A percentile compares a stretch with the other conserved stretches of the same genome.
Evolutionary conservation across 2,329 filamentous ascomycete species (phyloP).

Genomic region (Cladobotryum protrusum): DNA sequence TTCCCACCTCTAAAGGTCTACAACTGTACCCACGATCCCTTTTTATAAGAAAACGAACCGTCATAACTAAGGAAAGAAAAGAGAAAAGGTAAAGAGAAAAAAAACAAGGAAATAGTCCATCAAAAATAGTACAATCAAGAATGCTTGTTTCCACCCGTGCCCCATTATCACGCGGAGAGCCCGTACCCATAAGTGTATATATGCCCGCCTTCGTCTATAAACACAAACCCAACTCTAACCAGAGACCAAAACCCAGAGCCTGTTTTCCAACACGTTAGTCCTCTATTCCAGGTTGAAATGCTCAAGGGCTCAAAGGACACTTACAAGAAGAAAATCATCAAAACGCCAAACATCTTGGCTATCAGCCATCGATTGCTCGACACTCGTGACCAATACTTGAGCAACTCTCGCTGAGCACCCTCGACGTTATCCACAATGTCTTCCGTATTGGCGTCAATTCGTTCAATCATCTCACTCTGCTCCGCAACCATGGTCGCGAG

Average conservation of each 20-base stretch:
- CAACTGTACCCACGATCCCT: too few relatives aligned
- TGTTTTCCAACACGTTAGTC: constrained; percentile 16
- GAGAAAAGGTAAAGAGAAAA: too few relatives aligned
- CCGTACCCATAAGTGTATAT: not conserved
- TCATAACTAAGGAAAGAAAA: too few relatives aligned
- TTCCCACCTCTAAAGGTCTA: too few relatives aligned
- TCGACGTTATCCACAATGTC: constrained; percentile 98
- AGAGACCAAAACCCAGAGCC: constrained; percentile 36
- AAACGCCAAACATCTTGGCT: constrained; percentile 69
- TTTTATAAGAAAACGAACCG: too few relatives aligned
- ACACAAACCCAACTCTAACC: constrained; percentile 19
- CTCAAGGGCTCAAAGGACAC: constrained; percentile 19
- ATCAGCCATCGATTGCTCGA: constrained; percentile 94
- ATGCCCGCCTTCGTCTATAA: constrained; percentile 7
- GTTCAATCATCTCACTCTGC: constrained; percentile 95
- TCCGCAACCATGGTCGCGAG: constrained; percentile 95
- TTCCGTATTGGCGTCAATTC: constrained; percentile 95
- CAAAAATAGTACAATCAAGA: not conserved
- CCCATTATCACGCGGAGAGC: not conserved
- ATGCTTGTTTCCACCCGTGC: not conserved
- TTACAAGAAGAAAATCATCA: constrained; percentile 87
- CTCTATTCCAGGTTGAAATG: not conserved
- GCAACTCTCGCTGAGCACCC: constrained; percentile 85
- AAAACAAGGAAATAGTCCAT: not conserved
- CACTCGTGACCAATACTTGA: constrained; percentile 95